phyloP scores from a whole-genome alignment of 345 rosid species.

The Brassica rapa region DNA sequence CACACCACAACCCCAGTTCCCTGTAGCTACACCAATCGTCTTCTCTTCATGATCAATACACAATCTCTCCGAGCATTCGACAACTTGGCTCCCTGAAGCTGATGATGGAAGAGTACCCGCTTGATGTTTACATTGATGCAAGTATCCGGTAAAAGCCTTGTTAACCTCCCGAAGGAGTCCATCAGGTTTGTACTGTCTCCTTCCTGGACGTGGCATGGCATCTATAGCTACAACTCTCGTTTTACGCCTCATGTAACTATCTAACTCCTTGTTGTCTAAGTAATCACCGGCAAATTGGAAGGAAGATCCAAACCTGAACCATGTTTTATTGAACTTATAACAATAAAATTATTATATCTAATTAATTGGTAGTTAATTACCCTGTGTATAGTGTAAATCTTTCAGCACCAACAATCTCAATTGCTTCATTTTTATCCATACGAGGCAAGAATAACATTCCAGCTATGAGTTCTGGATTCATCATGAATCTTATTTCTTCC shows the following conservation, averaged over 20 bases:
- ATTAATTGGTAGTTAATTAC: slow-evolving; percentile 39
- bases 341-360: too few relatives aligned
- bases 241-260: slow-evolving; percentile 58
- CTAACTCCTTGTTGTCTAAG: slow-evolving; percentile 55
- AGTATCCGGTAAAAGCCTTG: slow-evolving; percentile 85
- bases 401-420: slow-evolving; percentile 85
- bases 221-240: slow-evolving; percentile 79
- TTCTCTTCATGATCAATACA: slow-evolving; percentile 25
- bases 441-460: slow-evolving; percentile 92
- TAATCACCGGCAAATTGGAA: slow-evolving; percentile 76
- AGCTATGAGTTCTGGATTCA: slow-evolving; percentile 80
- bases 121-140: slow-evolving; percentile 53
- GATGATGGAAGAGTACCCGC: slow-evolving; percentile 12
- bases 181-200: slow-evolving; percentile 52
- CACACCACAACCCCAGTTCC: slow-evolving; percentile 98
- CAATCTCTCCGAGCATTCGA: slow-evolving; percentile 9
- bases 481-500: slow-evolving; percentile 96
- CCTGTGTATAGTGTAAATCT: slow-evolving; percentile 75
- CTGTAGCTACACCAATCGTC: slow-evolving; percentile 64
- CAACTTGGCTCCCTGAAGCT: neutral
- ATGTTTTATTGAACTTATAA: slow-evolving; percentile 23
- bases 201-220: slow-evolving; percentile 63
- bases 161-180: slow-evolving; percentile 78
- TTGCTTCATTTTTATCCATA: slow-evolving; percentile 80
- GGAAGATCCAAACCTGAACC: slow-evolving; percentile 74